phyloP scores from a whole-genome alignment of 2,329 filamentous ascomycete genomes.

The Aspergillus sp. region DNA sequence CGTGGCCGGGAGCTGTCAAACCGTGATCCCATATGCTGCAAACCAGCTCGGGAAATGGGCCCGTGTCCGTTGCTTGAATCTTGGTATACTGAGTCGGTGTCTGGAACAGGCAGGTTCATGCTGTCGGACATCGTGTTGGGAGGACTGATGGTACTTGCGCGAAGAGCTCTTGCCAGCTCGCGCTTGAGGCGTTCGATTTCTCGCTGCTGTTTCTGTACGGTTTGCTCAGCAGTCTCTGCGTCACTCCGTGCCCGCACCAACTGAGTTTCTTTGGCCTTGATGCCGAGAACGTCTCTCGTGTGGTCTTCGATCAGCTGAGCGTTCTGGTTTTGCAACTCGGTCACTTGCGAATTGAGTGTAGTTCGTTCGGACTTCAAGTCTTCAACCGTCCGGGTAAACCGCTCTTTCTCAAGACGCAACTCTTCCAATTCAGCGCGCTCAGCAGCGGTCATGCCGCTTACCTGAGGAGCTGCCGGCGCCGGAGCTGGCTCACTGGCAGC shows the following conservation, averaged over 20 bases:
- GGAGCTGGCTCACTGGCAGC: slow-evolving; percentile 45
- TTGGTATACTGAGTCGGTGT: slow-evolving; percentile 47
- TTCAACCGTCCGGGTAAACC: slow-evolving; percentile 70
- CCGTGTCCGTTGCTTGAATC: slow-evolving; percentile 34
- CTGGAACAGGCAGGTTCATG: slow-evolving; percentile 52
- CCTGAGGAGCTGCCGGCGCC: slow-evolving; percentile 54
- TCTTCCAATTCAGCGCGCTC: slow-evolving; percentile 93
- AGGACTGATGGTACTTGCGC: slow-evolving; percentile 40
- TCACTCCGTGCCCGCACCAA: slow-evolving; percentile 89
- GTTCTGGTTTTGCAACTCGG: slow-evolving; percentile 95
- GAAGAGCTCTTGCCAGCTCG: slow-evolving; percentile 60
- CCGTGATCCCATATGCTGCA: slow-evolving; percentile 36
- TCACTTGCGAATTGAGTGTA: slow-evolving; percentile 80
- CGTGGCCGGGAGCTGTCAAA: slow-evolving; percentile 43
- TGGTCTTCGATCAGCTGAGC: slow-evolving; percentile 96
- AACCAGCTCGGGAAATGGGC: slow-evolving; percentile 29
- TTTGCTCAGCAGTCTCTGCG: slow-evolving; percentile 82
- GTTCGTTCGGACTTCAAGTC: slow-evolving; percentile 79
- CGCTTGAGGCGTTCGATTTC: slow-evolving; percentile 94
- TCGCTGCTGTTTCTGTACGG: slow-evolving; percentile 76
- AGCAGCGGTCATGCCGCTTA: slow-evolving; percentile 69
- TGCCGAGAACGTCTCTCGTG: slow-evolving; percentile 88
- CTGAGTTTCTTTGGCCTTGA: slow-evolving; percentile 98
- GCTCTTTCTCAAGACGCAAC: slow-evolving; percentile 78
- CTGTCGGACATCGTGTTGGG: slow-evolving; percentile 49